phyloP scores from a whole-genome alignment of 768 basidiomycete species.

The Lactifluus piperatus region DNA sequence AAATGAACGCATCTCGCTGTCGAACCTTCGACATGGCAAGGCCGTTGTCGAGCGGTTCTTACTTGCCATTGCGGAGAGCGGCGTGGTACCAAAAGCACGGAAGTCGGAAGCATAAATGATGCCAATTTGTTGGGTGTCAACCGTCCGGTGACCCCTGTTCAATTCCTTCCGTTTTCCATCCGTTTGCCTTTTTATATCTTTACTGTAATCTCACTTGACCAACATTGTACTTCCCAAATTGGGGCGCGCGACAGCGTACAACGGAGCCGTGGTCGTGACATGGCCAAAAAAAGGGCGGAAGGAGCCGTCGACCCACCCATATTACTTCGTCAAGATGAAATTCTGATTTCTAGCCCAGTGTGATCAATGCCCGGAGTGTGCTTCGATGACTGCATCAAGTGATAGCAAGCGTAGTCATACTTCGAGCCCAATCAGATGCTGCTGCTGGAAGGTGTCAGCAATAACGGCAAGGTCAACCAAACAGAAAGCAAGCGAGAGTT shows the following conservation, averaged over 20 bases:
- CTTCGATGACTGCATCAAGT: slow-evolving; percentile 5
- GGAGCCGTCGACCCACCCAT: background rate
- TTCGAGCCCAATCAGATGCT: background rate
- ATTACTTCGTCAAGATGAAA: background rate
- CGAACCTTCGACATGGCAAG: slow-evolving; percentile 73
- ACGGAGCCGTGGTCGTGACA: background rate
- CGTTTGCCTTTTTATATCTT: background rate
- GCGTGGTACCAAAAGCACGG: background rate
- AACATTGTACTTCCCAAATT: no score
- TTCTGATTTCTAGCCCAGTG: slow-evolving; percentile 4
- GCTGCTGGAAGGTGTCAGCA: background rate
- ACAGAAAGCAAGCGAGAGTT: background rate
- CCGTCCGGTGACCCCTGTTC: background rate
- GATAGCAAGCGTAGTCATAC: background rate
- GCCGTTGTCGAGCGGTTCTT: slow-evolving; percentile 71
- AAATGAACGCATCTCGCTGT: slow-evolving; percentile 83
- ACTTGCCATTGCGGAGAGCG: slow-evolving; percentile 37
- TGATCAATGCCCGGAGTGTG: slow-evolving; percentile 8
- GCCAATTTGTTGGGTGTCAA: background rate
- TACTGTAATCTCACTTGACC: no score
- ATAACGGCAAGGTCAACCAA: background rate
- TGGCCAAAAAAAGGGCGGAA: background rate
- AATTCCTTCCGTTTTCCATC: background rate
- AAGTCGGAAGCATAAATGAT: background rate
- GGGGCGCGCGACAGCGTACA: no score